Evolutionary conservation across 257 asterid genomes (phyloP).

Genomic region (Solanum stenotomum): DNA sequence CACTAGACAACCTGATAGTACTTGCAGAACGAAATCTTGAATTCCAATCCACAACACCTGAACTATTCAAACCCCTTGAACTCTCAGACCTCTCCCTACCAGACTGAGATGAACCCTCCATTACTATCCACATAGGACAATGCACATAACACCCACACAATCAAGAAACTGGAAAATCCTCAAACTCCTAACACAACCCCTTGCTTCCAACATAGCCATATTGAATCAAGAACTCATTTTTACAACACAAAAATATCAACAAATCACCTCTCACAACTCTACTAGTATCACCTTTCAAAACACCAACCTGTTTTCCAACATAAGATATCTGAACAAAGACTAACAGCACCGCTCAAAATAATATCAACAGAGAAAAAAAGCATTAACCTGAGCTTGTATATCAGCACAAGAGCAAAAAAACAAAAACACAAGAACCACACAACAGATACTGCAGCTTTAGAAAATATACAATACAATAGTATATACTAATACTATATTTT

Average conservation of each 20-base stretch:
- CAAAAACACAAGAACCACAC: slow-evolving; percentile 29
- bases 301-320: not conserved
- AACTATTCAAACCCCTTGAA: slow-evolving; percentile 53
- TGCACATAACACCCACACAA: slow-evolving; percentile 3
- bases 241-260: not conserved
- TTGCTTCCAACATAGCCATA: slow-evolving; percentile 28
- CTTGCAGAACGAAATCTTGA: slow-evolving; percentile 32
- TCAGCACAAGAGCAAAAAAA: not conserved
- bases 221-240: slow-evolving; percentile 28
- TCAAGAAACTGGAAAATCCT: slow-evolving; percentile 10
- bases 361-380: not conserved
- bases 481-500: not conserved
- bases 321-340: not conserved
- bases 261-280: not conserved
- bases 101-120: slow-evolving; percentile 89
- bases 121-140: slow-evolving; percentile 35
- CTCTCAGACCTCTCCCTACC: slow-evolving; percentile 67
- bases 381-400: not conserved
- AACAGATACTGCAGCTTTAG: slow-evolving; percentile 10
- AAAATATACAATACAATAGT: not conserved
- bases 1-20: slow-evolving; percentile 10
- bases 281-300: not conserved
- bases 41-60: slow-evolving; percentile 38
- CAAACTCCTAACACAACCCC: slow-evolving; percentile 5
- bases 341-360: not conserved